Percentiles rank a stretch among this genome's conserved stretches.
Evolutionary conservation across 1,284 basidiomycete genomes (phyloP).

Genomic region (Trametes sp.): DNA sequence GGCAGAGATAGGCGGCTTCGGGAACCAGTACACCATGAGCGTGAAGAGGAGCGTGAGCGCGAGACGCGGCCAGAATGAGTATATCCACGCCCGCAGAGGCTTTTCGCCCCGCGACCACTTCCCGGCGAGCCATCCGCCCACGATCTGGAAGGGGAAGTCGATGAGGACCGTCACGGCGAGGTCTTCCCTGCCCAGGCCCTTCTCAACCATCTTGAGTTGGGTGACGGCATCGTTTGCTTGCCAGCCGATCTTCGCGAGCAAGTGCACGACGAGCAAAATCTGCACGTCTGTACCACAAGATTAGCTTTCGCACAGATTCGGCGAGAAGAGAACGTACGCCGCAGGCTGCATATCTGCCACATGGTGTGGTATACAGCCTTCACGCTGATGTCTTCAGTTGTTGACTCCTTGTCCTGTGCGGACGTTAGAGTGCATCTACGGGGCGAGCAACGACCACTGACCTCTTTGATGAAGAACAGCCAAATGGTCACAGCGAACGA

Average conservation of each 20-base stretch:
- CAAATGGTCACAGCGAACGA: constrained; percentile 89
- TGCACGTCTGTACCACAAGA: constrained; percentile 77
- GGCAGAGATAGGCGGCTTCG: constrained; percentile 73
- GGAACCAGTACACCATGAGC: constrained; percentile 87
- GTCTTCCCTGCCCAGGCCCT: constrained; percentile 95
- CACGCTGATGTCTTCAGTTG: constrained; percentile 88
- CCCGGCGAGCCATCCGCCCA: constrained; percentile 96
- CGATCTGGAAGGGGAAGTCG: constrained; percentile 98
- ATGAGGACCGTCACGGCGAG: constrained; percentile 94
- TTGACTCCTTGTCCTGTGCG: constrained; percentile 72
- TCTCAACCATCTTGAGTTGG: constrained; percentile 95
- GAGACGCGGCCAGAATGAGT: constrained; percentile 91
- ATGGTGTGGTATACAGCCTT: constrained; percentile 93
- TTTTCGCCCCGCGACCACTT: constrained; percentile 85
- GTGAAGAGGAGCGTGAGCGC: constrained; percentile 79
- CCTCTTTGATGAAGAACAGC: constrained; percentile 93
- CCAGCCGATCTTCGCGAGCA: constrained; percentile 96
- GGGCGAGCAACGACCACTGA: constrained; percentile 40
- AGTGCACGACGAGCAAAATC: constrained; percentile 86
- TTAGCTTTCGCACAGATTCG: not conserved
- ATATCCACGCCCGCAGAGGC: constrained; percentile 88
- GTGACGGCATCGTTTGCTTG: constrained; percentile 95
- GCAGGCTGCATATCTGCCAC: constrained; percentile 92
- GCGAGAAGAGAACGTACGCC: constrained; percentile 67
- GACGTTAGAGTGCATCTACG: constrained; percentile 3